phyloP scores from a whole-genome alignment of 2,329 filamentous ascomycete species.

The Verticillium dahliae region DNA sequence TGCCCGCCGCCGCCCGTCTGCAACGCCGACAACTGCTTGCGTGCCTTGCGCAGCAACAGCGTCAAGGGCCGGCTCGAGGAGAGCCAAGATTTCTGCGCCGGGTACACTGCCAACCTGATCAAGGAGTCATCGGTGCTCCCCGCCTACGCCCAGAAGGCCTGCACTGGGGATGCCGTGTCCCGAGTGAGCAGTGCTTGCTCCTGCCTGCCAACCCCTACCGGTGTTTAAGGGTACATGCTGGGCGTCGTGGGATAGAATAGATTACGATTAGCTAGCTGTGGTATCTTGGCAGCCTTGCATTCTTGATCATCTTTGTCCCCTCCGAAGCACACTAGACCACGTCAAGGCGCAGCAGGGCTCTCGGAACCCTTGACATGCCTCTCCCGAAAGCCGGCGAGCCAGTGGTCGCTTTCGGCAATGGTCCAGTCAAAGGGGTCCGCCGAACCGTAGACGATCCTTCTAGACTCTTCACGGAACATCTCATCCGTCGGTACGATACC shows the following conservation, averaged over 20 bases:
- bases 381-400: constrained; percentile 17
- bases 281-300: not conserved
- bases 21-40: constrained; percentile 10
- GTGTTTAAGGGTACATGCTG: constrained; percentile 1
- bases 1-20: constrained; percentile 4
- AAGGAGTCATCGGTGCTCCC: constrained; percentile 3
- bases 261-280: not conserved
- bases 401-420: constrained; percentile 19
- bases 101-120: constrained; percentile 1
- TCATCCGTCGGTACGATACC: constrained; percentile 16
- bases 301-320: not conserved
- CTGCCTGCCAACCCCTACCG: constrained; percentile 4
- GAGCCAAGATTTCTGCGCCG: constrained; percentile 8
- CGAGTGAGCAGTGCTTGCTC: constrained; percentile 8
- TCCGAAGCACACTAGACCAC: not conserved
- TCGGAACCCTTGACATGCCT: not conserved
- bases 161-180: constrained; percentile 5
- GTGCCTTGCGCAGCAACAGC: constrained; percentile 4
- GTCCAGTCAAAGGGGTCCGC: constrained; percentile 19
- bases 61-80: constrained; percentile 8
- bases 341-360: not conserved
- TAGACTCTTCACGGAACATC: constrained; percentile 19
- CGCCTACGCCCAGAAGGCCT: constrained; percentile 2
- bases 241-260: not conserved
- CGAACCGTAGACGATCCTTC: constrained; percentile 16